Conservation (phyloP, 805 yeast species). For the Starmerella tilneyi region DNA sequence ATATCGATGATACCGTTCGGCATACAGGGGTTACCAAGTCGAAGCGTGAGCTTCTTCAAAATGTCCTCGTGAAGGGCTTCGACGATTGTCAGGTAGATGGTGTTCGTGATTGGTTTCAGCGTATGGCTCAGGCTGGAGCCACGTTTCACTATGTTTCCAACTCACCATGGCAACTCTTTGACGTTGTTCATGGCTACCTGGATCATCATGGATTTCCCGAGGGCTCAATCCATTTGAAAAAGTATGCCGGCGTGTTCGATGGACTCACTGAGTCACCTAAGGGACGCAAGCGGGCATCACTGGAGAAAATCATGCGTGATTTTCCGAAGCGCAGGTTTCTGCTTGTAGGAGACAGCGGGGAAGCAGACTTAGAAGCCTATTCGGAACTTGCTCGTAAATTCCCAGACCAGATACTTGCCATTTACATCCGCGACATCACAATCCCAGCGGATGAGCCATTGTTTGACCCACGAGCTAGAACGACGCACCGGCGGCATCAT, state of each 20-base stretch:
- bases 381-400: constrained; percentile 50
- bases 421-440: constrained; percentile 67
- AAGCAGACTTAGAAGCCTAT: constrained; percentile 88
- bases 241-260: constrained; percentile 68
- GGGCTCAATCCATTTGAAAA: constrained; percentile 81
- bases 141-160: constrained; percentile 91
- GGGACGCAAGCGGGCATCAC: constrained; percentile 60
- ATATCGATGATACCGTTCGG: constrained; percentile 89
- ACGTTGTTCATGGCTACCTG: constrained; percentile 49
- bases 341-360: constrained; percentile 92
- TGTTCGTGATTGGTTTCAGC: constrained; percentile 60
- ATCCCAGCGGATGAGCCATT: constrained; percentile 27
- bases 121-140: constrained; percentile 41
- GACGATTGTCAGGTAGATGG: constrained; percentile 63
- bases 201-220: constrained; percentile 49
- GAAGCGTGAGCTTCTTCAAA: constrained; percentile 69
- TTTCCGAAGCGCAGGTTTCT: constrained; percentile 71
- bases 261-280: constrained; percentile 81
- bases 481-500: constrained; percentile 8
- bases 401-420: constrained; percentile 59
- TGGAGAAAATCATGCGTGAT: constrained; percentile 54
- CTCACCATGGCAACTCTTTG: constrained; percentile 83
- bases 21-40: constrained; percentile 84
- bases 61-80: constrained; percentile 59
- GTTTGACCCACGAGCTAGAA: constrained; percentile 2